Base-by-base conservation (phyloP, 2,329 filamentous ascomycete genomes). In the Apiospora pterosperma region DNA sequence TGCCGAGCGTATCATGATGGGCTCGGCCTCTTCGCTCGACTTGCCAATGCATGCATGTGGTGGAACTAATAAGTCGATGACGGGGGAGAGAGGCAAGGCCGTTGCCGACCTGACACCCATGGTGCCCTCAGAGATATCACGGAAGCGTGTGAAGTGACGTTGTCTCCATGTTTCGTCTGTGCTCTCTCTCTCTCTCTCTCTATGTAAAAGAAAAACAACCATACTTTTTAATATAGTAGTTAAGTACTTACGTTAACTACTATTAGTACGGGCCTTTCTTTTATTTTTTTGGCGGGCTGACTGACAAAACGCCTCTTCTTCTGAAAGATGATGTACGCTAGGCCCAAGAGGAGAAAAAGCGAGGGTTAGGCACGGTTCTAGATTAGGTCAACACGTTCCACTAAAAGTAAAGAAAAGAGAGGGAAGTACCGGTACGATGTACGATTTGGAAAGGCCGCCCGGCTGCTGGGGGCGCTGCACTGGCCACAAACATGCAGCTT, bases 401-500 rank as follows among this genome's bases (percentile, higher is more conserved):
- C 41, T 21, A 38, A 28, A 55, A 55, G 31, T 3, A 31, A n/a
- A 11, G 4, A 28, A 16, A 31, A 21, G 31, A 19, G 7, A 59
- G 19, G 36, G 23, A 61, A n/a, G 59, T 61, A 61, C 59, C 25
- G 59, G 59, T 61, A 61, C 48, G 48, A 55, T 63, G 64, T 69
- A 68, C 68, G 44, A 31, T 31, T 31, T 44, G 21, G 41, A 21
- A 21, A 5, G 36, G 39, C 23, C 63, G 28, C 21, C 48, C 39
- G 61, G 65, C 59, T 59, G 62, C 62, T 64, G 62, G 71, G 71
- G 71, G 70, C 69, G 67, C 70, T 68, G 71, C 71, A 72, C 70
- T 67, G 70, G 68, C 70, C 69, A 71, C 61, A 55, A 68, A 67
- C 60, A 62, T 74, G 73, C 73, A 75, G 69, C 69, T 69, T 74